These are phyloP conservation scores for Pisolithus albus DNA, from an alignment of 768 basidiomycete genomes.

Conservation along the genomic window DNA sequence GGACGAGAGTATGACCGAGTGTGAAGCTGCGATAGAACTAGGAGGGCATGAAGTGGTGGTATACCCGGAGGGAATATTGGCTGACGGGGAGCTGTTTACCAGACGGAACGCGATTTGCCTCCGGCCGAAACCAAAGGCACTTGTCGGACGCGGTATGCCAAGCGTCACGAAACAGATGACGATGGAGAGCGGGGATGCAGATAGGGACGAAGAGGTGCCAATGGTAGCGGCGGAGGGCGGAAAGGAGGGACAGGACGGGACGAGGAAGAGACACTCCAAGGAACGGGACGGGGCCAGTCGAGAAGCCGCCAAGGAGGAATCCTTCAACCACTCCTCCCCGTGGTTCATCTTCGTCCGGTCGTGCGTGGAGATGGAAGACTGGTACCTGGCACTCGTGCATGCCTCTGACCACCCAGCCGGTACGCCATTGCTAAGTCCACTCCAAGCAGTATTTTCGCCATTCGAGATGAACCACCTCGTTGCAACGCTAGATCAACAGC, in stretches of 20 bases:
- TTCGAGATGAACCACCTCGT: slow-evolving; percentile 81
- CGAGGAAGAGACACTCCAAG: slow-evolving; percentile 33
- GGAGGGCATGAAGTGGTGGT: slow-evolving; percentile 70
- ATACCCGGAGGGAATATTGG: slow-evolving; percentile 64
- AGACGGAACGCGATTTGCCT: slow-evolving; percentile 85
- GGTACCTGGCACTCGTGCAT: slow-evolving; percentile 80
- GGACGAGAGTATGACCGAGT: slow-evolving; percentile 85
- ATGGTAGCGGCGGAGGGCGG: slow-evolving; percentile 16
- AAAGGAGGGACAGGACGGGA: slow-evolving; percentile 33
- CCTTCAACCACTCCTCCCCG: slow-evolving; percentile 48
- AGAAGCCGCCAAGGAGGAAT: slow-evolving; percentile 42
- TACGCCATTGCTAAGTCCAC: slow-evolving; percentile 52
- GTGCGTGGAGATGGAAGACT: slow-evolving; percentile 94
- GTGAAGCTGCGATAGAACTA: slow-evolving; percentile 85
- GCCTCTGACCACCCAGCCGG: slow-evolving; percentile 60
- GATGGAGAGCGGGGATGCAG: neutral
- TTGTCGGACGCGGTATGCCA: slow-evolving; percentile 33
- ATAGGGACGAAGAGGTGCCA: slow-evolving; percentile 34
- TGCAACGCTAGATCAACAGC: slow-evolving; percentile 80
- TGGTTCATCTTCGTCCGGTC: slow-evolving; percentile 94
- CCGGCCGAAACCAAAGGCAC: slow-evolving; percentile 39
- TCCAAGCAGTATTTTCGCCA: slow-evolving; percentile 60
- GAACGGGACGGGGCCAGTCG: slow-evolving; percentile 24
- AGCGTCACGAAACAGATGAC: slow-evolving; percentile 36
- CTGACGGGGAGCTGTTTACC: slow-evolving; percentile 86